Evolutionary conservation across 169 alveolate species (phyloP), one percentile per base, ranked within the genome.

Genomic region (Cryptosporidium bovis): DNA sequence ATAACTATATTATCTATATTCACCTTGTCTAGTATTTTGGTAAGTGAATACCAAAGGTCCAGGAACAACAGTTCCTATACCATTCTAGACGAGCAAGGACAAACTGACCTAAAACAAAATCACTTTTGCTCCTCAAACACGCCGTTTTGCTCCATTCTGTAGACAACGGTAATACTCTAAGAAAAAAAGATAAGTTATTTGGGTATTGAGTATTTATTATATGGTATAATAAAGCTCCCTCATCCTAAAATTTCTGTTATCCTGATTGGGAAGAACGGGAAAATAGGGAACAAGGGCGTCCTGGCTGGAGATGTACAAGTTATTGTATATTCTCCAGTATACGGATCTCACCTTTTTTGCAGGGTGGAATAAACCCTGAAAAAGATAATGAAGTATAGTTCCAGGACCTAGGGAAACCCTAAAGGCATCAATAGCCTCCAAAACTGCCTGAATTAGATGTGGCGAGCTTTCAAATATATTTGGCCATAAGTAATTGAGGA

Each of bases 321-420:
- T 96, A 94, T 99, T 99, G 94, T 97, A 99, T 67, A 99, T 94
- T 36, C 98, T 97, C 99, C 99, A 99, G 92, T 98, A 99, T 0
- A 71, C 71, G 3, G 62, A 67, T 18, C 93, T 92, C 66, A 98
- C 99, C 94, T 98, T 97, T 68, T 99, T 95, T 15, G 99, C 99
- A n/a, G 99, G 99, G 93, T 99, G 99, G 94, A 97, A 99, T 60
- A 99, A 92, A 4, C 99, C 99, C 91, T 97, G 98, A 46, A 97
- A 91, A 40, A 98, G 82, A 90, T 99, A 98, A 64, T 95, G 94
- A 83, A 99, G 92, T 12, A 99, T 94, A 48, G 95, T 96, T 51
- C 99, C 99, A 2, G 99, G 99, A 1, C 99, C 99, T 33, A 99
- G 93, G 8, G 99, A 96, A 40, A 98, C 98, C 83, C 99, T 94